These are phyloP conservation scores for Neocucurbitaria cava DNA, from an alignment of 2,329 filamentous ascomycete species.

Conservation along the genomic window DNA sequence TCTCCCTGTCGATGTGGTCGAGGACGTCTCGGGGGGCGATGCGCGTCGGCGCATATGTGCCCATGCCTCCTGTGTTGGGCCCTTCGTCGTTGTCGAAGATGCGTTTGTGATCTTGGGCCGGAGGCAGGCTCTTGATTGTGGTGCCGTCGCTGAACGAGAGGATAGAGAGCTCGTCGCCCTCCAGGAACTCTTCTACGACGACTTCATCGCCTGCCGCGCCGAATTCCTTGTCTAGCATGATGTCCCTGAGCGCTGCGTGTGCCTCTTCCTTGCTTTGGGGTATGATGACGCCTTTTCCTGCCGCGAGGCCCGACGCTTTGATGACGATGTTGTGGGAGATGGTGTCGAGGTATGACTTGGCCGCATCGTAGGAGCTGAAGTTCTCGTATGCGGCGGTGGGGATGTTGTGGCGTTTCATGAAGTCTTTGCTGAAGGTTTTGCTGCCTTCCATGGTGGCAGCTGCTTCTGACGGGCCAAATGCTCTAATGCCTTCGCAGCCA, in stretches of 20 bases:
- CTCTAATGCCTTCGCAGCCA: constrained; percentile 64
- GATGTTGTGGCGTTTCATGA: constrained; percentile 90
- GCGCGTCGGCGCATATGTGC: constrained; percentile 83
- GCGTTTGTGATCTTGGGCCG: constrained; percentile 96
- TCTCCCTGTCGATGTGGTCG: constrained; percentile 76
- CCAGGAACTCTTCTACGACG: constrained; percentile 92
- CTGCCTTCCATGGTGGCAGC: constrained; percentile 93
- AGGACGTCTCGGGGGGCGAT: constrained; percentile 67
- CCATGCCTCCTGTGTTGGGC: constrained; percentile 97
- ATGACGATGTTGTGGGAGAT: constrained; percentile 67
- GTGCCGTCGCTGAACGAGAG: constrained; percentile 91
- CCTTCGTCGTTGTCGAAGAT: constrained; percentile 89
- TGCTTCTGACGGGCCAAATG: constrained; percentile 84
- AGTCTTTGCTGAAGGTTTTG: constrained; percentile 97
- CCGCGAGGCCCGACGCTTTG: constrained; percentile 91
- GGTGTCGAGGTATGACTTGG: constrained; percentile 70
- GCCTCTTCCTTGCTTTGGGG: constrained; percentile 84
- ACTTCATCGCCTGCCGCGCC: constrained; percentile 87
- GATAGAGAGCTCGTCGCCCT: constrained; percentile 91
- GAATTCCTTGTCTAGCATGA: constrained; percentile 90
- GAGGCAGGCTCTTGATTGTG: constrained; percentile 80
- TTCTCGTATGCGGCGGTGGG: constrained; percentile 92
- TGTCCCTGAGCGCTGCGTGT: constrained; percentile 78
- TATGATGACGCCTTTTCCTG: constrained; percentile 94
- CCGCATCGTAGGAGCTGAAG: constrained; percentile 78